Conservation (phyloP, 2,329 filamentous ascomycete genomes). For the Bisporella sp. region DNA sequence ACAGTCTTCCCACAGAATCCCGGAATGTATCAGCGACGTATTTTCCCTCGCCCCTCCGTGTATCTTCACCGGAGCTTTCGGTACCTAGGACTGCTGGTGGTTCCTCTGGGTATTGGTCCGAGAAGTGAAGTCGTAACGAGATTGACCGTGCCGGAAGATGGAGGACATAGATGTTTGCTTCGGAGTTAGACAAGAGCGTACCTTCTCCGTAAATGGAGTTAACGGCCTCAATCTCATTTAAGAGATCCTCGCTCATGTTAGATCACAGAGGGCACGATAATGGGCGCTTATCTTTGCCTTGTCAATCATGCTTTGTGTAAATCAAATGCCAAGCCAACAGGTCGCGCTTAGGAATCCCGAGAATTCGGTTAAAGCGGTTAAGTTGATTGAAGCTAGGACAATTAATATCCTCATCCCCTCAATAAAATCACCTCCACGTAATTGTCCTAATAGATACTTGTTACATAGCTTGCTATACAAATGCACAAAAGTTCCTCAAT, state of each 20-base stretch:
- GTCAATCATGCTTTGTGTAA: too few relatives aligned
- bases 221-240: slow-evolving; percentile 72
- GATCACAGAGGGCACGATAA: too few relatives aligned
- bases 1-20: slow-evolving; percentile 60
- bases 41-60: slow-evolving; percentile 64
- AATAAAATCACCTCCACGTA: too few relatives aligned
- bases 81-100: slow-evolving; percentile 71
- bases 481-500: too few relatives aligned
- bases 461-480: too few relatives aligned
- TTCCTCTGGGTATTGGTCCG: slow-evolving; percentile 64
- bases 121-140: slow-evolving; percentile 61
- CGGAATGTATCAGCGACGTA: slow-evolving; percentile 63
- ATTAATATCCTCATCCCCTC: too few relatives aligned
- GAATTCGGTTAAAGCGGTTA: too few relatives aligned
- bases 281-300: too few relatives aligned
- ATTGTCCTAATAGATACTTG: too few relatives aligned
- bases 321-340: too few relatives aligned
- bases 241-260: slow-evolving; percentile 36
- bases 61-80: slow-evolving; percentile 64
- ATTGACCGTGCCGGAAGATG: slow-evolving; percentile 52
- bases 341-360: too few relatives aligned
- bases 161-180: slow-evolving; percentile 49
- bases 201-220: slow-evolving; percentile 75
- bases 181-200: slow-evolving; percentile 44
- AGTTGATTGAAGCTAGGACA: too few relatives aligned